phyloP scores from a whole-genome alignment of 2,329 filamentous ascomycete species.

The Epicoccum nigrum region DNA sequence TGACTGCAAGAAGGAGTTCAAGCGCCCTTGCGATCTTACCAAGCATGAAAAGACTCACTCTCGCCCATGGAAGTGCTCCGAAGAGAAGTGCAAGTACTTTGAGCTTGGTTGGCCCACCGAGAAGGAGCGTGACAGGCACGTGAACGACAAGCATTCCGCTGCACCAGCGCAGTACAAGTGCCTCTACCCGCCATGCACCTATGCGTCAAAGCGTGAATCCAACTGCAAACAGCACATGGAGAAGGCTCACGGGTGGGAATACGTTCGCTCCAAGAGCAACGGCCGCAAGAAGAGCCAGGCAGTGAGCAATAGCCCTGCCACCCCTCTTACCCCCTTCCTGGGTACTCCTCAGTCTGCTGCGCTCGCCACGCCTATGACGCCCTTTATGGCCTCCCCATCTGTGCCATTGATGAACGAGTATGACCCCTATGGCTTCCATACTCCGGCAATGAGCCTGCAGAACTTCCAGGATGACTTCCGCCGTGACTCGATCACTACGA shows the following conservation, averaged over 20 bases:
- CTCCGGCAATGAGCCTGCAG: slow-evolving; percentile 38
- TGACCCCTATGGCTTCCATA: slow-evolving; percentile 41
- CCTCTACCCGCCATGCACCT: slow-evolving; percentile 80
- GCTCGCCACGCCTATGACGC: slow-evolving; percentile 46
- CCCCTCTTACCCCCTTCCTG: slow-evolving; percentile 46
- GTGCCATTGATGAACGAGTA: slow-evolving; percentile 45
- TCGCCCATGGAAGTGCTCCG: slow-evolving; percentile 91
- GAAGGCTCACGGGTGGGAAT: slow-evolving; percentile 90
- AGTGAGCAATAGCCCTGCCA: slow-evolving; percentile 32
- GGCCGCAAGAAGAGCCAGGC: slow-evolving; percentile 54
- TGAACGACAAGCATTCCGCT: slow-evolving; percentile 92
- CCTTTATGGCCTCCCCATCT: slow-evolving; percentile 51
- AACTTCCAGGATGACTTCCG: slow-evolving; percentile 45
- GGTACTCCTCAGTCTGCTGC: slow-evolving; percentile 44
- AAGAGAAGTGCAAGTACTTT: slow-evolving; percentile 85
- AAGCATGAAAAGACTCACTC: slow-evolving; percentile 99
- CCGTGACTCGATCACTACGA: slow-evolving; percentile 46
- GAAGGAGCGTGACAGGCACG: slow-evolving; percentile 94
- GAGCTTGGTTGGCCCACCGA: slow-evolving; percentile 93
- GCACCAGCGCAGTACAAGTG: slow-evolving; percentile 84
- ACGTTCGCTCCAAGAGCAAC: slow-evolving; percentile 90
- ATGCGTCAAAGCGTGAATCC: slow-evolving; percentile 92
- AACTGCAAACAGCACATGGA: slow-evolving; percentile 99
- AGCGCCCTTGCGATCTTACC: slow-evolving; percentile 93
- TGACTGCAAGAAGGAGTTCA: slow-evolving; percentile 87